These are phyloP conservation scores for Pseudomonodictys pantanalensis DNA, from an alignment of 495 filamentous ascomycete genomes.

Conservation along the genomic window DNA sequence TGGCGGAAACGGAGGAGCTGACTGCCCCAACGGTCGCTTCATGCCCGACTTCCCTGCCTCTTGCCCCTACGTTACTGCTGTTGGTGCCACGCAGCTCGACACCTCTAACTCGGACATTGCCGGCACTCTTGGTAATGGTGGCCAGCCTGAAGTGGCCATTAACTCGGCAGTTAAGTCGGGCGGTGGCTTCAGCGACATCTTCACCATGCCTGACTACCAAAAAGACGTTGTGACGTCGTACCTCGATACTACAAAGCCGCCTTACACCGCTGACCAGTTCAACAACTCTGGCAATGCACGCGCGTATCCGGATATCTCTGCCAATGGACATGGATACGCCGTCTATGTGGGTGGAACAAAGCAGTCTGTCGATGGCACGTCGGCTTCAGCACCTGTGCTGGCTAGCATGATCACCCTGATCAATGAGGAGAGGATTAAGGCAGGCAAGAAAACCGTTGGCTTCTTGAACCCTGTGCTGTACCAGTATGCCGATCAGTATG, in stretches of 20 bases:
- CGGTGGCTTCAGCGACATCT: conserved; percentile 43
- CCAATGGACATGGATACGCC: conserved; percentile 34
- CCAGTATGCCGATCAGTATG: conserved; percentile 25
- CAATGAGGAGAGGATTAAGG: conserved; percentile 39
- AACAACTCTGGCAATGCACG: conserved; percentile 58
- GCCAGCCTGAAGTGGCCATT: conserved; percentile 20
- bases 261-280: conserved; percentile 48
- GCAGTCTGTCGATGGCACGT: conserved; percentile 36
- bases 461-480: conserved; percentile 45
- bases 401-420: conserved; percentile 39
- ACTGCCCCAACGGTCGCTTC: conserved; percentile 36
- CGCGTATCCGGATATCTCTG: conserved; percentile 40
- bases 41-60: conserved; percentile 37
- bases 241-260: conserved; percentile 38
- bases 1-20: conserved; percentile 27
- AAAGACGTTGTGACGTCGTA: conserved; percentile 32
- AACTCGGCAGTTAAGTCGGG: conserved; percentile 23
- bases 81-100: conserved; percentile 38
- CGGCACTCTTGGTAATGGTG: conserved; percentile 31
- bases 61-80: conserved; percentile 42
- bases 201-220: conserved; percentile 38
- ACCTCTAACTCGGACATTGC: conserved; percentile 6
- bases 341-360: conserved; percentile 30
- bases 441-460: conserved; percentile 35
- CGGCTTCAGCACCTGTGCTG: conserved; percentile 35